Percentiles rank a stretch among this genome's conserved stretches.
phyloP scores from a whole-genome alignment of 2,329 filamentous ascomycete species.

The Scedosporium minutisporum region DNA sequence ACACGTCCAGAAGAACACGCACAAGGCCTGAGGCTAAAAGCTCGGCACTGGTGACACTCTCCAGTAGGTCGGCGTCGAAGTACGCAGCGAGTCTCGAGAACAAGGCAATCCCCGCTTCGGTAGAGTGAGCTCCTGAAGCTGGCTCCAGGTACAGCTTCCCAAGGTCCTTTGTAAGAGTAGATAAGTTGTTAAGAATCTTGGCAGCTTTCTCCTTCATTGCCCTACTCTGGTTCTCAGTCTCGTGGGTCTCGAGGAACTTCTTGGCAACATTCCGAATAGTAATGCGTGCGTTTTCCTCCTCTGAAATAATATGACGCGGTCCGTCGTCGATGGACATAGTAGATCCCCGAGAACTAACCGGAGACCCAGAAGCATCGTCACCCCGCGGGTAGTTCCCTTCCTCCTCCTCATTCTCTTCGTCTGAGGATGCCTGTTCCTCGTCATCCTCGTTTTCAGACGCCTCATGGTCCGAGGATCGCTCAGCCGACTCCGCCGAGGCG shows the following conservation, averaged over 20 bases:
- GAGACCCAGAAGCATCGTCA: conserved; percentile 49
- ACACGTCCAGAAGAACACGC: conserved; percentile 69
- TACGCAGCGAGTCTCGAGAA: conserved; percentile 71
- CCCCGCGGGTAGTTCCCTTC: conserved; percentile 33
- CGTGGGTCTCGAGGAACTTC: conserved; percentile 74
- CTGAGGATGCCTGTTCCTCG: conserved; percentile 27
- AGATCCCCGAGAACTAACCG: conserved; percentile 55
- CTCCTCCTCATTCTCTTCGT: conserved; percentile 40
- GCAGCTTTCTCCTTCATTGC: conserved; percentile 70
- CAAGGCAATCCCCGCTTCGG: conserved; percentile 49
- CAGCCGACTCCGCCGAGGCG: conserved; percentile 17
- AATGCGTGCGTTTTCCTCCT: conserved; percentile 41
- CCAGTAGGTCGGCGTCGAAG: conserved; percentile 79
- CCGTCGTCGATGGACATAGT: conserved; percentile 49
- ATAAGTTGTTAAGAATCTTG: conserved; percentile 64
- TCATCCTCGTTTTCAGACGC: conserved; percentile 23
- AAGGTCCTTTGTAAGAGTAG: conserved; percentile 61
- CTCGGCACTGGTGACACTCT: conserved; percentile 93
- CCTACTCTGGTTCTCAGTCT: conserved; percentile 62
- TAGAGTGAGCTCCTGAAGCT: conserved; percentile 32
- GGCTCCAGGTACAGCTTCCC: conserved; percentile 53
- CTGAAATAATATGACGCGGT: conserved; percentile 36
- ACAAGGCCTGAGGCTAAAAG: conserved; percentile 86
- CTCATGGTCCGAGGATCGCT: conserved; percentile 13
- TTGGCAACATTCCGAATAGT: conserved; percentile 69